Conservation (phyloP, 202 grass and related monocot species). For the Eragrostis tef region DNA sequence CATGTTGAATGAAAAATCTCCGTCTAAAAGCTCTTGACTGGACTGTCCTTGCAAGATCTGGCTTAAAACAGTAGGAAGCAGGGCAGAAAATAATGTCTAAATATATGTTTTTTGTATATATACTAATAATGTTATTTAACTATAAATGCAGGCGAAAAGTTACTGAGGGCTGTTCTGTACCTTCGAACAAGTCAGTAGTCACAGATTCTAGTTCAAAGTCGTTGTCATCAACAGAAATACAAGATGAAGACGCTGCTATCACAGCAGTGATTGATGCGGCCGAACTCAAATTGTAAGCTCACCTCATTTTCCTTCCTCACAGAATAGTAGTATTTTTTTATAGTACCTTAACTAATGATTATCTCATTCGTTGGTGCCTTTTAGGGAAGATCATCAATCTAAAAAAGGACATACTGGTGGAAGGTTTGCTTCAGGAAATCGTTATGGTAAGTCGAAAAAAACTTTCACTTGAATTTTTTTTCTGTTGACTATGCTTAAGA, state of each 20-base stretch:
- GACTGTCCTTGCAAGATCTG: not conserved
- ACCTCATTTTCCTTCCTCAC: not conserved
- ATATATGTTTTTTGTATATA: not conserved
- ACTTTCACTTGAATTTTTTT: not conserved
- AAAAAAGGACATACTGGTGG: constrained; percentile 39
- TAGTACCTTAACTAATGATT: constrained; percentile 5
- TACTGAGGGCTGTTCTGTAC: constrained; percentile 47
- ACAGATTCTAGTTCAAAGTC: constrained; percentile 58
- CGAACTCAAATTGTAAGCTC: constrained; percentile 56
- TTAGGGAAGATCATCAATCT: constrained; percentile 41
- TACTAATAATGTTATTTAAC: constrained; percentile 28
- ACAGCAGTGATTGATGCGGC: constrained; percentile 61
- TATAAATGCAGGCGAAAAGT: constrained; percentile 60
- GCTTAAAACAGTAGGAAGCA: not conserved
- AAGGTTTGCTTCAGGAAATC: constrained; percentile 40
- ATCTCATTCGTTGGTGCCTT: constrained; percentile 32
- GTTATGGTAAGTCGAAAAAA: constrained; percentile 35
- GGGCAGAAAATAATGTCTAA: not conserved
- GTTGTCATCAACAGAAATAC: constrained; percentile 47
- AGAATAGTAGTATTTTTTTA: not conserved
- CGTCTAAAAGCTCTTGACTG: constrained; percentile 8
- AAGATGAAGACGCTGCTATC: constrained; percentile 67
- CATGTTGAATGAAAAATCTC: not conserved
- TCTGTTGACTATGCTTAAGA: not conserved
- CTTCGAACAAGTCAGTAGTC: constrained; percentile 50